Evolutionary conservation across 2,329 filamentous ascomycete species (phyloP).

Genomic region (Fusarium sp.): DNA sequence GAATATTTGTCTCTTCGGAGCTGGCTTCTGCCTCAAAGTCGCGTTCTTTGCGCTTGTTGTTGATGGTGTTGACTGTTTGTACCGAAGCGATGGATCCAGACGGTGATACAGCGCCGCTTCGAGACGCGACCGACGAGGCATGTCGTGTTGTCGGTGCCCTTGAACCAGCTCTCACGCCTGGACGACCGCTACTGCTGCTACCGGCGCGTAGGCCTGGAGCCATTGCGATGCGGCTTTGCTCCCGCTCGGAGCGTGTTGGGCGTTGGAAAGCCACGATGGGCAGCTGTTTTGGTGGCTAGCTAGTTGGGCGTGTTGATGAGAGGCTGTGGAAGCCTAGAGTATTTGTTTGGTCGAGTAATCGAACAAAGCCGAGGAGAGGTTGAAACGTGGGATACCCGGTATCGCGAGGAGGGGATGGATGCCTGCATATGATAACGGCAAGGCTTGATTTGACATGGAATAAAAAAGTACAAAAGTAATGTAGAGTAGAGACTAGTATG

Average conservation of each 20-base stretch:
- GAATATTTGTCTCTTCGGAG: conserved; percentile 92
- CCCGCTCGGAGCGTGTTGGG: conserved; percentile 51
- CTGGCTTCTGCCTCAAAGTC: conserved; percentile 74
- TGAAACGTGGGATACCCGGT: conserved; percentile 22
- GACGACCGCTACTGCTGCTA: conserved; percentile 31
- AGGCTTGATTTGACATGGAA: conserved; percentile 37
- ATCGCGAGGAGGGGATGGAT: conserved; percentile 40
- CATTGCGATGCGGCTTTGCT: conserved; percentile 50
- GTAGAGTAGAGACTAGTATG: conserved; percentile 4
- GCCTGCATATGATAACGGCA: conserved; percentile 31
- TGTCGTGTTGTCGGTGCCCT: conserved; percentile 43
- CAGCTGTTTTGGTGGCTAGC: conserved; percentile 27
- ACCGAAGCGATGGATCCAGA: conserved; percentile 72
- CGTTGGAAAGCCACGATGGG: conserved; percentile 50
- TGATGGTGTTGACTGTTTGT: conserved; percentile 65
- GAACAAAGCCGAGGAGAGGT: conserved; percentile 1
- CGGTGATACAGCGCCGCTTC: conserved; percentile 68
- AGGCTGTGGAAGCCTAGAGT: conserved; percentile 4
- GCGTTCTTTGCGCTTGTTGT: conserved; percentile 85
- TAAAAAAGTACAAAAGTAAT: conserved; percentile 29
- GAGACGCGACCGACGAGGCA: conserved; percentile 36
- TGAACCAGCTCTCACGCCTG: conserved; percentile 37
- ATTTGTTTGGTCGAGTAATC: conserved; percentile 4
- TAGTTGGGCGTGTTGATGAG: conserved; percentile 13
- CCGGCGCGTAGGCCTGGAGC: conserved; percentile 43